Evolutionary conservation across 768 basidiomycete genomes (phyloP), one percentile per base, ranked within the genome.

Genomic region (Xerocomus brunneocitrinus): DNA sequence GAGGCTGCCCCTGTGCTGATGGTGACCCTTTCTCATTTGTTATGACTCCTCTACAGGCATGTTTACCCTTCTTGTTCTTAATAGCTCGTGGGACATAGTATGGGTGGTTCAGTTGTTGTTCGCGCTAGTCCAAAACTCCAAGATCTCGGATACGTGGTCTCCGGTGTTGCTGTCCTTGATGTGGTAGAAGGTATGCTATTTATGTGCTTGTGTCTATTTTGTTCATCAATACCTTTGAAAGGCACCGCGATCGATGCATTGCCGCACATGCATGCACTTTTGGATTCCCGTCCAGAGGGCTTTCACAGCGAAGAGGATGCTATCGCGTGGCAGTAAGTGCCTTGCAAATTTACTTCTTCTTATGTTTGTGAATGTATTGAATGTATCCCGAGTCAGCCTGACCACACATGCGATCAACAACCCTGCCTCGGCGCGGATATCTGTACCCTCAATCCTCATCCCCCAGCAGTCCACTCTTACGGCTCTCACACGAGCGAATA

Each of bases 241-340:
- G 93, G 95, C 12, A 90, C 93, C 25, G 95, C 97, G 0, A 74
- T 98, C 30, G 97, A 98, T 42, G 92, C 94, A 1, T 79, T 99
- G 12, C 91, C 92, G 0, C 82, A 90, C 60, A 99, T 99, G 97
- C 84, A 90, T 55, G 83, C 77, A 39, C 81, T 98, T 34, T 78
- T 99, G 30, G 87, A 89, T 53, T 81, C 85, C 27, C 82, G 94
- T 10, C 97, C 95, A 7, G 85, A 84, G 45, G 87, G 87, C 0
- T 99, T 98, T 67, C 80, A 82, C 49, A 89, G 81, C 41, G 71
- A 87, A 8, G 89, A 95, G 65, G 87, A 88, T 49, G 94, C 89
- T 0, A 83, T 99, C 39, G 85, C 91, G 55, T 99, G 97, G 97
- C 95, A 98, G 94, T 98, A 70, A 64, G 94, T 77, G 8, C 25